Base-by-base conservation (phyloP, 2,329 filamentous ascomycete species). In the Canariomyces notabilis region DNA sequence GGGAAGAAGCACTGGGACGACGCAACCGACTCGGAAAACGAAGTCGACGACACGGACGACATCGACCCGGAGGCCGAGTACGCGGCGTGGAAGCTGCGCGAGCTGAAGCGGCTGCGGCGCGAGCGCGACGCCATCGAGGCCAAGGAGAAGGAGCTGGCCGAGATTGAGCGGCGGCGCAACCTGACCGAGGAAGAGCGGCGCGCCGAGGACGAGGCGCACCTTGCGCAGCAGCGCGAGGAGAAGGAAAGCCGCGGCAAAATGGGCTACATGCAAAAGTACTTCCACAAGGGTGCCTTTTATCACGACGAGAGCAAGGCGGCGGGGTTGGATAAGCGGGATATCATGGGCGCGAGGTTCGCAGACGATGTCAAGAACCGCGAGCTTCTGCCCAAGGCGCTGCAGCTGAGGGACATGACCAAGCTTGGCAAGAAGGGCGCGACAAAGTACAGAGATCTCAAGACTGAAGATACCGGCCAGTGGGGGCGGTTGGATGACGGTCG, bases 221-320 rank as follows among this genome's bases (percentile, higher is more conserved):
- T 97, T 15, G 82, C 83, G 1, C 74, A 76, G 55, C 91, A 97
- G 67, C 81, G 85, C 57, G 85, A 86, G 52, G 89, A 95, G 53
- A 87, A 87, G 58, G 82, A 86, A 51, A 67, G 74, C 41, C 83
- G 85, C 50, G 89, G 89, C 43, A 85, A 91, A 67, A 88, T 93
- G 75, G 79, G 79, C 2, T 96, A 82, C 65, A 88, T 97, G 86
- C 90, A 96, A 62, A 89, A 90, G 63, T 98, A 97, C 70, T 90
- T 88, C 67, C 93, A 98, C 74, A 91, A 90, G 69, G 93, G 93
- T 39, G 93, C 93, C 14, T 98, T 97, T 71, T 97, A 88, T 72
- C 86, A 85, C 56, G 88, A 90, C 42, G 87, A 94, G 58, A 76
- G 83, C 42, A 80, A 83, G 57, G 81, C 80, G 14, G 81, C 87